Conservation (phyloP, 2,329 filamentous ascomycete genomes). For the Podosphaera aphanis region DNA sequence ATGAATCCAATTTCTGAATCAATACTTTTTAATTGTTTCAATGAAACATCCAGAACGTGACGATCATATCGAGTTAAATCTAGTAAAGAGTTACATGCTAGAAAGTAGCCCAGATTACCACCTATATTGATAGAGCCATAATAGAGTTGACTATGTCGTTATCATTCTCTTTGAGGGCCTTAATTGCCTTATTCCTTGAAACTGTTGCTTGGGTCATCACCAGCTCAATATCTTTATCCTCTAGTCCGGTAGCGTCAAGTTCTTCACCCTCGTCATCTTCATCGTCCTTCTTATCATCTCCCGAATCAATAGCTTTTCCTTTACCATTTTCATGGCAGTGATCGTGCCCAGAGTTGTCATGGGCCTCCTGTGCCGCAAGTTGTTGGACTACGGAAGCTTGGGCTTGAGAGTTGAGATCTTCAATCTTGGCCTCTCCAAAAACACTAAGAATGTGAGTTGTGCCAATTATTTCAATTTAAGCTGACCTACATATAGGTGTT, state of each 20-base stretch:
- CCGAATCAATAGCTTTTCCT: slow-evolving; percentile 35
- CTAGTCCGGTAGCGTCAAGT: slow-evolving; percentile 78
- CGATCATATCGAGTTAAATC: slow-evolving; percentile 3
- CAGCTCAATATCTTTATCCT: slow-evolving; percentile 98
- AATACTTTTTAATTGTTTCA: no score
- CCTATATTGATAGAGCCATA: slow-evolving; percentile 80
- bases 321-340: slow-evolving; percentile 50
- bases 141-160: slow-evolving; percentile 99
- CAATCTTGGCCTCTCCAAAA: slow-evolving; percentile 99
- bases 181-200: slow-evolving; percentile 94
- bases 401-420: slow-evolving; percentile 96
- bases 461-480: background rate
- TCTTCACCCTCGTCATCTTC: slow-evolving; percentile 89
- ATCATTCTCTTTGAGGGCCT: slow-evolving; percentile 96
- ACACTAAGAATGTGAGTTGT: slow-evolving; percentile 34
- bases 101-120: background rate
- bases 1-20: no score
- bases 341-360: slow-evolving; percentile 34
- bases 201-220: slow-evolving; percentile 97
- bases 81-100: background rate
- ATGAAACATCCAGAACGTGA: background rate
- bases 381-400: slow-evolving; percentile 91
- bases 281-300: slow-evolving; percentile 49
- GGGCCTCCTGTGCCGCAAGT: slow-evolving; percentile 49
- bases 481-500: slow-evolving; percentile 93